Percentiles rank a stretch among this genome's conserved stretches.
These are phyloP conservation scores for Calocybe gambosa DNA, from an alignment of 1,284 basidiomycete genomes.

Conservation along the genomic window DNA sequence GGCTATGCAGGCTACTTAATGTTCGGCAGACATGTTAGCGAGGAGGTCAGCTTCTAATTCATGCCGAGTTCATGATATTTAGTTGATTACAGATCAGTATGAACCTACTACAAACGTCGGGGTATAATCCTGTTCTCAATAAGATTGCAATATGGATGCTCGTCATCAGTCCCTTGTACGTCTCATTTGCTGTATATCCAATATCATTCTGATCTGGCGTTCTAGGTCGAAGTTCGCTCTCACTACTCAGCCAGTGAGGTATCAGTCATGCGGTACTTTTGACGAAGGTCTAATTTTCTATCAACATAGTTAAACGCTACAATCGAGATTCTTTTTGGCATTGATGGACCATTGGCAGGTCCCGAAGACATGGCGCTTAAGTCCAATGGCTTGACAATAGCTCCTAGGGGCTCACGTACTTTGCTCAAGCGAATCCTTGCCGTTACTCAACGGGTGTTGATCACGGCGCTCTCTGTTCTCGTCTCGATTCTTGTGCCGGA, in stretches of 20 bases:
- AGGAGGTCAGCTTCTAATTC: slow-evolving; percentile 55
- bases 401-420: slow-evolving; percentile 22
- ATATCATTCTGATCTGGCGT: background rate
- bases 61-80: background rate
- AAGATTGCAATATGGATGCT: slow-evolving; percentile 84
- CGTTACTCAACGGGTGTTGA: slow-evolving; percentile 50
- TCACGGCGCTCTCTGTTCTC: slow-evolving; percentile 57
- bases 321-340: slow-evolving; percentile 67
- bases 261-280: background rate
- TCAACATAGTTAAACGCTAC: slow-evolving; percentile 67
- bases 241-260: slow-evolving; percentile 72
- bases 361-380: slow-evolving; percentile 29
- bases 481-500: slow-evolving; percentile 79
- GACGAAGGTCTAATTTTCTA: slow-evolving; percentile 5
- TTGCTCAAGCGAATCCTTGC: slow-evolving; percentile 40
- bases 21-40: slow-evolving; percentile 80
- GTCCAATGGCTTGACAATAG: slow-evolving; percentile 17
- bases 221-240: slow-evolving; percentile 83
- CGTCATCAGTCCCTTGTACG: slow-evolving; percentile 77
- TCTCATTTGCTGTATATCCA: slow-evolving; percentile 10
- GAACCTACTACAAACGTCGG: slow-evolving; percentile 72
- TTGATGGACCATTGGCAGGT: slow-evolving; percentile 40
- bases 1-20: slow-evolving; percentile 88
- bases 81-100: slow-evolving; percentile 63
- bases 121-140: slow-evolving; percentile 74